A percentile compares a stretch with the other conserved stretches of the same genome.
Evolutionary conservation across 179 eudicot genomes (phyloP).

Genomic region (Amaranthus tricolor): DNA sequence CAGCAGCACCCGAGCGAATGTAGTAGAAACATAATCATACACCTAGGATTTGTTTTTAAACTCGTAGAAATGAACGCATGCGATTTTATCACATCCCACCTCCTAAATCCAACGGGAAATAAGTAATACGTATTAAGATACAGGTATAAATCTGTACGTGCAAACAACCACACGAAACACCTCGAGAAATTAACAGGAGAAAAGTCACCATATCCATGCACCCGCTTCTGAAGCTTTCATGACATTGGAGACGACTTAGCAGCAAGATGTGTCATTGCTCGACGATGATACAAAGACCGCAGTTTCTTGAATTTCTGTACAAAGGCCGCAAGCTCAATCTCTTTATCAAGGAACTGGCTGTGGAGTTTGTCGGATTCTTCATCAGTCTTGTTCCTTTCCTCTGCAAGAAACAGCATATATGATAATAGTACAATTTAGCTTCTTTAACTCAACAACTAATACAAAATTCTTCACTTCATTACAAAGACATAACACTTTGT

Average conservation of each 20-base stretch:
- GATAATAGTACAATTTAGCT: neutral
- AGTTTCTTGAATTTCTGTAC: conserved; percentile 84
- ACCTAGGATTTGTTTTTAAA: no score
- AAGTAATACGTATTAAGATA: neutral
- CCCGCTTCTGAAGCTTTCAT: neutral
- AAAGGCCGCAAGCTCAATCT: conserved; percentile 64
- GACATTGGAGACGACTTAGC: conserved; percentile 53
- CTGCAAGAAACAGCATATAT: conserved; percentile 36
- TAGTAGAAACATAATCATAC: no score
- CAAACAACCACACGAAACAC: neutral
- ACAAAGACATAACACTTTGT: no score
- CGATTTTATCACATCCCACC: neutral
- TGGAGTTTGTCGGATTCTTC: conserved; percentile 78
- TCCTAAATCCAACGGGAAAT: neutral
- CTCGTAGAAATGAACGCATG: no score
- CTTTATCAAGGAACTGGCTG: conserved; percentile 67
- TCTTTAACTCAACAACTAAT: no score
- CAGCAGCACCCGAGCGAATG: no score
- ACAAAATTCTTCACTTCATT: no score
- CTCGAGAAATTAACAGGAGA: neutral
- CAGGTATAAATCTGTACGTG: neutral
- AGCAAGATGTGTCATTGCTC: conserved; percentile 74
- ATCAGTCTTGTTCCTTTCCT: conserved; percentile 50
- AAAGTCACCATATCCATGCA: neutral
- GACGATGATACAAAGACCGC: conserved; percentile 62